Evolutionary conservation across 192 early-diverging fungal genomes (phyloP), one percentile per base, ranked within the genome.

Genomic region (Coemansia nantahalensis): DNA sequence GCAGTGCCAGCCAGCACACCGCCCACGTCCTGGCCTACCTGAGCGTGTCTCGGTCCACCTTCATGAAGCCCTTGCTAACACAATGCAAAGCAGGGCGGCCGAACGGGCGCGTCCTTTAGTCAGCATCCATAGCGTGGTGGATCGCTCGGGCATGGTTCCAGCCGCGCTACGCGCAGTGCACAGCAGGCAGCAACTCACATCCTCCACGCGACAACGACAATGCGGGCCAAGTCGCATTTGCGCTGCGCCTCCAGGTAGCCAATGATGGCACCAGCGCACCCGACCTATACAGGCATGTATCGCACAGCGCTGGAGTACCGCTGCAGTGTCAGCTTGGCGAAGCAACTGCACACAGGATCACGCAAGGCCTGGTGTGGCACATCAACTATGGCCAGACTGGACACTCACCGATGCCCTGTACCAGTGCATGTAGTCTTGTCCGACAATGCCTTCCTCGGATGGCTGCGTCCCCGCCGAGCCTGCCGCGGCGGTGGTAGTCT

Each of bases 201-300:
- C 3, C 13, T 31, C 10, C 35, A 26, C 23, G 37, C n/a, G 18
- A 30, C 26, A n/a, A 59, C 26, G 6, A 19, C 23, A 16, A 59
- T 42, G 13, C n/a, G 30, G 15, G 14, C 21, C 2, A 55, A 1
- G 8, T 39, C 26, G 4, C 19, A 15, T n/a, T 26, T 18, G 14
- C 40, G 8, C 12, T 17, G 15, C 12, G 41, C 14, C 26, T 62
- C 30, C n/a, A 74, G 37, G 45, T 74, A 44, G 2, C 50, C 51
- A 5, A 74, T 35, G 32, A 74, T 21, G 4, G 63, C 71, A 3
- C 71, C 71, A 12, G 59, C 58, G 18, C 64, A 66, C 21, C 51
- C 71, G 31, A 74, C 33, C 71, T 66, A 74, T 3, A 35, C 18
- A 18, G 16, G 5, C 32, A 47, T 11, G 4, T n/a, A 5, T n/a